Evolutionary conservation across 495 filamentous ascomycete genomes (phyloP), one percentile per base, ranked within the genome.

Genomic region (Aspergillus olivimuriae): DNA sequence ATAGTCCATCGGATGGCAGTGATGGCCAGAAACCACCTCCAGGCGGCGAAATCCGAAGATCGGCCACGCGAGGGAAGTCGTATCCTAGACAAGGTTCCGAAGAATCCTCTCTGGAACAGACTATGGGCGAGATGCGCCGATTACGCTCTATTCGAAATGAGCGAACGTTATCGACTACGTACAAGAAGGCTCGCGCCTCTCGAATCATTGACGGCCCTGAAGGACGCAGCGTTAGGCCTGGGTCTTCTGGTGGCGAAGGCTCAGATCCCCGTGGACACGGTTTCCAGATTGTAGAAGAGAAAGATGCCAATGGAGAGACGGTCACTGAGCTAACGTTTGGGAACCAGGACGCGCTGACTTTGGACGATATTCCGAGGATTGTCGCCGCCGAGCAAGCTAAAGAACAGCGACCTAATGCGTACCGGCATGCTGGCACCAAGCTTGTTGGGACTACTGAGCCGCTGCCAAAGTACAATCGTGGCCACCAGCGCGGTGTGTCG

Each of bases 301-400:
- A 78, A 31, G 87, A 91, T 49, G 73, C 70, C 26, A 82, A 81
- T 46, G 79, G 82, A 20, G 85, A 91, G 31, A 72, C 75, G n/a
- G 75, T 78, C 17, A 81, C 78, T 18, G 83, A 89, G 41, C 70
- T 89, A 48, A 87, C 86, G 35, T 86, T 98, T 50, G 87, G 86
- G n/a, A 78, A 86, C 50, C 84, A 91, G 45, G 89, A 96, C 69
- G 86, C 87, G 11, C 72, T 97, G 24, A 95, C 89, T 4, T 69
- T 99, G 43, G 92, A 97, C 61, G 92, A 99, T 57, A 96, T 99
- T 48, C 91, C 92, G n/a, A 76, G 91, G 48, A 94, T 99, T 50
- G 87, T 96, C 33, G 92, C 92, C 2, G 87, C 91, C 7, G 88
- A 96, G 54, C 92, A 97, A 66, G 90, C 92, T 20, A 82, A 84